Evolutionary conservation across 2,329 filamentous ascomycete species (phyloP).

Genomic region (Talaromyces amestolkiae): DNA sequence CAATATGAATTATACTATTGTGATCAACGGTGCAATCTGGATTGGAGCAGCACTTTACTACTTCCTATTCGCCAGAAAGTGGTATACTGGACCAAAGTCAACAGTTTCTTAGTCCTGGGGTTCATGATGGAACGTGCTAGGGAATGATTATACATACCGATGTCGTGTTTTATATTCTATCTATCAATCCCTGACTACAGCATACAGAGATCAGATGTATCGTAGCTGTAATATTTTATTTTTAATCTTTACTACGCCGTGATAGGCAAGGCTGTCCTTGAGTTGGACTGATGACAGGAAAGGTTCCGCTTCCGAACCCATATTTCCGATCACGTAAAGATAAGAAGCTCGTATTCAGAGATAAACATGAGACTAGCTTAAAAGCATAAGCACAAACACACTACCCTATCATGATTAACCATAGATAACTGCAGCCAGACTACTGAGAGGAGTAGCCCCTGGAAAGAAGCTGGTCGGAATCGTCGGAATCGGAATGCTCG

Average conservation of each 20-base stretch:
- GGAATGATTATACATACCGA: background rate
- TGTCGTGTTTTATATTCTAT: background rate
- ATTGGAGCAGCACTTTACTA: slow-evolving; percentile 57
- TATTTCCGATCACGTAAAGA: background rate
- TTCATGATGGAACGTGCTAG: background rate
- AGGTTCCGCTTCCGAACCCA: background rate
- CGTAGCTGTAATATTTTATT: background rate
- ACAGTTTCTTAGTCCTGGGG: slow-evolving; percentile 44
- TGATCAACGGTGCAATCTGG: slow-evolving; percentile 61
- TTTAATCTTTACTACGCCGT: background rate
- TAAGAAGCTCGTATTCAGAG: background rate
- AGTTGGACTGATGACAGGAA: background rate
- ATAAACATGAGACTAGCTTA: background rate
- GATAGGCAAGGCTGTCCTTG: background rate
- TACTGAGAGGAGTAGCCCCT: slow-evolving; percentile 27
- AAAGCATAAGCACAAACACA: background rate
- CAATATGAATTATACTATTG: slow-evolving; percentile 63
- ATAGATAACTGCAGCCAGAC: slow-evolving; percentile 3
- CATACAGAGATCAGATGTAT: background rate
- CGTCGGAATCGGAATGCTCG: slow-evolving; percentile 29
- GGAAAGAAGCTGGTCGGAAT: slow-evolving; percentile 26
- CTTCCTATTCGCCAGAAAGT: slow-evolving; percentile 56
- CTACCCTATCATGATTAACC: background rate
- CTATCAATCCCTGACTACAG: background rate
- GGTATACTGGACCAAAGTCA: slow-evolving; percentile 59